These are phyloP conservation scores for Aleurites moluccanus DNA, from an alignment of 441 rosid genomes.

Conservation along the genomic window DNA sequence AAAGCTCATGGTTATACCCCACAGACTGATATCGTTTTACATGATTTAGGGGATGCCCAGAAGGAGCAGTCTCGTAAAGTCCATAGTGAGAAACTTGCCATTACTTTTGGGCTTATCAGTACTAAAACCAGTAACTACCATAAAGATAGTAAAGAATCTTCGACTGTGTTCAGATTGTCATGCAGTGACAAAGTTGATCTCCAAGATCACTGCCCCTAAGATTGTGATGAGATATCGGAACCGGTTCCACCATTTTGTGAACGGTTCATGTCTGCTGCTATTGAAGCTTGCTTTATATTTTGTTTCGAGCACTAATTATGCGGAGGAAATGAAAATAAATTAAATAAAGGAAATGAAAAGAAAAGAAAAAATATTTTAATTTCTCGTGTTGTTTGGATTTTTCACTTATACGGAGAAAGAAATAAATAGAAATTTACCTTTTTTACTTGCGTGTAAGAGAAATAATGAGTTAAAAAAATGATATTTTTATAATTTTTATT, in stretches of 20 bases:
- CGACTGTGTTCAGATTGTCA: constrained; percentile 67
- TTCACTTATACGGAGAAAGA: too few relatives aligned
- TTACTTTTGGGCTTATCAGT: constrained; percentile 63
- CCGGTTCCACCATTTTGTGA: constrained; percentile 62
- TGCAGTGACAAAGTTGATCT: constrained; percentile 49
- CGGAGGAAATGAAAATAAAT: too few relatives aligned
- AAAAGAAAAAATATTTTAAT: too few relatives aligned
- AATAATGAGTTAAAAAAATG: too few relatives aligned
- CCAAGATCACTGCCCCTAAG: constrained; percentile 52
- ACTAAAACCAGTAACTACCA: constrained; percentile 48
- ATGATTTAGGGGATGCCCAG: constrained; percentile 44
- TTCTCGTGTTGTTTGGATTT: too few relatives aligned
- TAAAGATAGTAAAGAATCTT: constrained; percentile 61
- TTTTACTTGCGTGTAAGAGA: too few relatives aligned
- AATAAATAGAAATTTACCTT: too few relatives aligned
- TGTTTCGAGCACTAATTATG: too few relatives aligned
- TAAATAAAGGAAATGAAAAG: too few relatives aligned
- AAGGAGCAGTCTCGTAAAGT: constrained; percentile 57
- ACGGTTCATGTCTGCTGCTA: too few relatives aligned
- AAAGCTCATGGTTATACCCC: constrained; percentile 44
- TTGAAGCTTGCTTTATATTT: too few relatives aligned
- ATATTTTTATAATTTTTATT: too few relatives aligned
- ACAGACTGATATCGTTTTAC: constrained; percentile 48
- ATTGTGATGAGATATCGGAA: constrained; percentile 70
- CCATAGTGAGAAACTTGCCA: constrained; percentile 66